These are phyloP conservation scores for Raphanus sativus DNA, from an alignment of 345 rosid genomes.

Conservation along the genomic window DNA sequence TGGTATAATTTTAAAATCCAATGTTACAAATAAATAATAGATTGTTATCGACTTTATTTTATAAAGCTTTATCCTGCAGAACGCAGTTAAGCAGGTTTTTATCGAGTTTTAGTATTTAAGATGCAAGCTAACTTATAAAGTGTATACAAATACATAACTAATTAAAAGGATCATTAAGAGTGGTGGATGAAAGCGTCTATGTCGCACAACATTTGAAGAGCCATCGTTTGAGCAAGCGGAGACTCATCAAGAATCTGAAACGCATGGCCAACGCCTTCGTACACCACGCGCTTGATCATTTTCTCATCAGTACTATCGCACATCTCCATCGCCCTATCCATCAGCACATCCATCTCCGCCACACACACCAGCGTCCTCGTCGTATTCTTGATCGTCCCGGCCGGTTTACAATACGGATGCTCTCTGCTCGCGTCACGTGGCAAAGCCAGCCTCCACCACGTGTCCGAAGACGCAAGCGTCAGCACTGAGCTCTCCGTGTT, in stretches of 20 bases:
- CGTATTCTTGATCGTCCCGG: not conserved
- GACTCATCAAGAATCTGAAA: constrained; percentile 71
- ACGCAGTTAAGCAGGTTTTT: not conserved
- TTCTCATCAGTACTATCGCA: constrained; percentile 38
- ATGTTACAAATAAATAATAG: not conserved
- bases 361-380: constrained; percentile 53
- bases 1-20: not conserved
- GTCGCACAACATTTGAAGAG: constrained; percentile 57
- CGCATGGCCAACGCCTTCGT: constrained; percentile 80
- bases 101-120: not conserved
- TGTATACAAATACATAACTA: not conserved
- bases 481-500: constrained; percentile 47
- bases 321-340: constrained; percentile 61
- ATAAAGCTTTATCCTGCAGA: not conserved
- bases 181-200: constrained; percentile 48
- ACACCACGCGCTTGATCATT: constrained; percentile 48
- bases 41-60: not conserved
- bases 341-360: constrained; percentile 71
- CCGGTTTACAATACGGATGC: constrained; percentile 76
- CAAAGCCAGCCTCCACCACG: constrained; percentile 73
- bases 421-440: constrained; percentile 64
- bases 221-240: constrained; percentile 46
- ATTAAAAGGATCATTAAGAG: not conserved
- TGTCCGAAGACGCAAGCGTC: constrained; percentile 56
- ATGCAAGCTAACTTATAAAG: not conserved